phyloP scores from a whole-genome alignment of 2,329 filamentous ascomycete genomes.

The Diaporthe humulicola region DNA sequence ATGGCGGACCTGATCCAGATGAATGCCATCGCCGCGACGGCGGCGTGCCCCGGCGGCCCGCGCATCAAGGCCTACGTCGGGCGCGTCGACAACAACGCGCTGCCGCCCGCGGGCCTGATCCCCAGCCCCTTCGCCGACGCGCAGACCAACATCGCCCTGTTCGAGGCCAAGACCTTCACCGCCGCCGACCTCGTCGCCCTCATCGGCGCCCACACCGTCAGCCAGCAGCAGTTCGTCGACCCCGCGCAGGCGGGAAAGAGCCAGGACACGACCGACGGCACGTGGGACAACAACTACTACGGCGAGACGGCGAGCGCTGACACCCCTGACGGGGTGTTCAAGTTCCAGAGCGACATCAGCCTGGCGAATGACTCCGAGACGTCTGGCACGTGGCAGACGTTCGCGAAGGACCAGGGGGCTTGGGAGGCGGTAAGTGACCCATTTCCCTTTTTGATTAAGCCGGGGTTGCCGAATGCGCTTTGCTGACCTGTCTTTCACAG shows the following conservation, averaged over 20 bases:
- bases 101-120: slow-evolving; percentile 58
- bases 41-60: slow-evolving; percentile 65
- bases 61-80: slow-evolving; percentile 64
- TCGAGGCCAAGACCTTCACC: slow-evolving; percentile 63
- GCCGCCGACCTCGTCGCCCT: slow-evolving; percentile 65
- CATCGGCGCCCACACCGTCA: slow-evolving; percentile 65
- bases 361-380: slow-evolving; percentile 55
- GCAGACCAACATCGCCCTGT: slow-evolving; percentile 59
- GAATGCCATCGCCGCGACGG: slow-evolving; percentile 60
- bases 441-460: slow-evolving; percentile 24
- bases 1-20: slow-evolving; percentile 69
- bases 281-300: slow-evolving; percentile 66
- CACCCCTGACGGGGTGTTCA: slow-evolving; percentile 49
- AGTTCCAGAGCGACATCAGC: slow-evolving; percentile 57
- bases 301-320: slow-evolving; percentile 51
- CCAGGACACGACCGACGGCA: slow-evolving; percentile 62
- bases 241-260: slow-evolving; percentile 51
- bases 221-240: slow-evolving; percentile 62
- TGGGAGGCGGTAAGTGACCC: slow-evolving; percentile 55
- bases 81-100: slow-evolving; percentile 56
- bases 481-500: slow-evolving; percentile 42
- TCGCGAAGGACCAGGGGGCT: slow-evolving; percentile 52
- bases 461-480: not conserved
- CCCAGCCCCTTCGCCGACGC: slow-evolving; percentile 57
- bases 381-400: slow-evolving; percentile 52